Conservation (phyloP, 352 stramenopile genomes). For the Globisporangium canariense region DNA sequence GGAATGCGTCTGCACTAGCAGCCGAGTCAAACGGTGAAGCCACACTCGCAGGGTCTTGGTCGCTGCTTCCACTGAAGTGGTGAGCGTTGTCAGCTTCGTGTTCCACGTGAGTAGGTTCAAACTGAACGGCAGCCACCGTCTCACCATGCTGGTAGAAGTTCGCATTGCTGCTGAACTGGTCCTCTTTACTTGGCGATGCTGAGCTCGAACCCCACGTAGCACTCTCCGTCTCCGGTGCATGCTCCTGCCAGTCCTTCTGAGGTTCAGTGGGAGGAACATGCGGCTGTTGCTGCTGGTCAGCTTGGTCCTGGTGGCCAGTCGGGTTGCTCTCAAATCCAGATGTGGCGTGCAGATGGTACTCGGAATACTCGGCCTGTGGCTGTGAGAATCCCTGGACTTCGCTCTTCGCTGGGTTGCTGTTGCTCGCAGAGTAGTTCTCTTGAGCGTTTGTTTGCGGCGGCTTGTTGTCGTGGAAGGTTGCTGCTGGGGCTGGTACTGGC, state of each 20-base stretch:
- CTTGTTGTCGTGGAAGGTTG: neutral
- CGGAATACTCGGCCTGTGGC: neutral
- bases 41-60: neutral
- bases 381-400: neutral
- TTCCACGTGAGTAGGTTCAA: conserved; percentile 2
- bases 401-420: conserved; percentile 7
- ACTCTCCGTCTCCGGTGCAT: neutral
- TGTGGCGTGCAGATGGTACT: neutral
- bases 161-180: conserved; percentile 4
- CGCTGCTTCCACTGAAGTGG: neutral
- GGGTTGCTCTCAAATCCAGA: conserved; percentile 6
- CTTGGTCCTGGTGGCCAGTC: neutral
- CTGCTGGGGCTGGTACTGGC: neutral
- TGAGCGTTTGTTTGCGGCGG: neutral
- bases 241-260: conserved; percentile 12
- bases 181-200: conserved; percentile 7
- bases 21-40: neutral
- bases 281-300: conserved; percentile 1
- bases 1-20: conserved; percentile 5
- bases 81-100: no score
- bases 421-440: conserved; percentile 7
- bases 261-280: neutral
- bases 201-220: neutral
- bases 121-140: conserved; percentile 11
- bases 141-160: conserved; percentile 3